Evolutionary conservation across 371 early-diverging fungal species (phyloP), one percentile per base, ranked within the genome.

Genomic region (Nematocida ausubeli): DNA sequence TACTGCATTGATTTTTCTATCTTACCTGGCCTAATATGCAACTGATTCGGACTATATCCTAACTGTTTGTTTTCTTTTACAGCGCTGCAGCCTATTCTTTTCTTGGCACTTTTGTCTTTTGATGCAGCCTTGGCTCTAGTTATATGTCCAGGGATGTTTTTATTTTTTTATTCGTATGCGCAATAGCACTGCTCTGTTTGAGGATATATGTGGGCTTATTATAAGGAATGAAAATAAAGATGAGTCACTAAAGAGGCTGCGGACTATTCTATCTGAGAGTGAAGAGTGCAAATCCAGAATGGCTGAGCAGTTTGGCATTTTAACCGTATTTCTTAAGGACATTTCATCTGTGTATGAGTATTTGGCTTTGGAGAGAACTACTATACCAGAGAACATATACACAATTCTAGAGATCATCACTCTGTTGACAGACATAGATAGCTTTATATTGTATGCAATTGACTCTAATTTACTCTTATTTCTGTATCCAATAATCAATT

Each of bases 401-500:
- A 42, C 49, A 37, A 16, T 49, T 24, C 49, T 75, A n/a, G 78
- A 75, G 37, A 66, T 75, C 37, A 28, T 66, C 1, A 75, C 66
- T 1, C 26, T 50, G 34, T 24, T 75, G 39, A 72, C 73, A n/a
- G 37, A 34, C 14, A 9, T 67, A n/a, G 49, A 65, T 22, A 47
- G 34, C 14, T 75, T 95, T 22, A 89, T 94, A 39, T 89, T 88
- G 42, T 86, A 90, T 54, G 91, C 95, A 80, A 87, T 96, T 71
- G 90, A 90, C 82, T 93, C 95, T 7, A 93, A 95, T 83, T 90
- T 96, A 72, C 95, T 96, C 1, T 89, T 94, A 67, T 94, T 93
- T 82, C 88, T 97, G 55, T 97, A 95, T 81, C 95, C 95, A 35
- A 94, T 95, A 85, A 88, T 97, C 75, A 94, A 93, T 85, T 93